These are phyloP conservation scores for Paraphysoderma sedebokerense DNA, from an alignment of 371 early-diverging fungal genomes.

Conservation along the genomic window DNA sequence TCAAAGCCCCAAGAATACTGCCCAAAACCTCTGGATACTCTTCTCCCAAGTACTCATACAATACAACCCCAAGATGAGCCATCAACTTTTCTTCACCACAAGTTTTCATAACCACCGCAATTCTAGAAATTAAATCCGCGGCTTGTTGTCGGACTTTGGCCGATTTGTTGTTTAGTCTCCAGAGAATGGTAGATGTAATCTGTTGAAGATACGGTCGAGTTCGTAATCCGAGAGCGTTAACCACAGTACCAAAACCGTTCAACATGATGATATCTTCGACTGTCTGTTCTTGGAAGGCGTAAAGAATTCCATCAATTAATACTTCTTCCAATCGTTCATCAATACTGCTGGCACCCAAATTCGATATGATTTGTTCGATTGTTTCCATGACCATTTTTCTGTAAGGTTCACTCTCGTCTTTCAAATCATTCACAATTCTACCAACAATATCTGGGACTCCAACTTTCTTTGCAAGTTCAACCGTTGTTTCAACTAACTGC, in stretches of 20 bases:
- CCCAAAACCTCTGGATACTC: slow-evolving; percentile 96
- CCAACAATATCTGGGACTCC: slow-evolving; percentile 77
- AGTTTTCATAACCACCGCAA: slow-evolving; percentile 80
- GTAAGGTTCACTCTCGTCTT: slow-evolving; percentile 88
- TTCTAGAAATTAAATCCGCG: slow-evolving; percentile 83
- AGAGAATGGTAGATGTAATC: slow-evolving; percentile 81
- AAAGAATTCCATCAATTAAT: slow-evolving; percentile 87
- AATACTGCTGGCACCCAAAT: slow-evolving; percentile 75
- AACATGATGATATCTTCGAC: slow-evolving; percentile 79
- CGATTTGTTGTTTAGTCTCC: slow-evolving; percentile 91
- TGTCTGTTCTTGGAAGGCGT: slow-evolving; percentile 92
- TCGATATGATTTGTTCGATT: slow-evolving; percentile 59
- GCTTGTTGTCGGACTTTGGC: slow-evolving; percentile 94
- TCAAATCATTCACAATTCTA: slow-evolving; percentile 72
- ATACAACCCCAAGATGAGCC: slow-evolving; percentile 73
- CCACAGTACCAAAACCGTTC: slow-evolving; percentile 88
- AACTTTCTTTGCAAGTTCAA: slow-evolving; percentile 80
- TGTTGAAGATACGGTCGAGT: slow-evolving; percentile 84
- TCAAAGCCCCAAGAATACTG: slow-evolving; percentile 77
- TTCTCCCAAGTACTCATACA: slow-evolving; percentile 95
- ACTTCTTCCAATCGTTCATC: slow-evolving; percentile 77
- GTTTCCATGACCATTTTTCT: slow-evolving; percentile 96
- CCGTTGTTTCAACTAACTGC: slow-evolving; percentile 89
- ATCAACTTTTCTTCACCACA: slow-evolving; percentile 91
- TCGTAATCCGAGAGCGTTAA: slow-evolving; percentile 74